Conservation (phyloP, 176 grass and related monocot genomes). For the Leersia perrieri region DNA sequence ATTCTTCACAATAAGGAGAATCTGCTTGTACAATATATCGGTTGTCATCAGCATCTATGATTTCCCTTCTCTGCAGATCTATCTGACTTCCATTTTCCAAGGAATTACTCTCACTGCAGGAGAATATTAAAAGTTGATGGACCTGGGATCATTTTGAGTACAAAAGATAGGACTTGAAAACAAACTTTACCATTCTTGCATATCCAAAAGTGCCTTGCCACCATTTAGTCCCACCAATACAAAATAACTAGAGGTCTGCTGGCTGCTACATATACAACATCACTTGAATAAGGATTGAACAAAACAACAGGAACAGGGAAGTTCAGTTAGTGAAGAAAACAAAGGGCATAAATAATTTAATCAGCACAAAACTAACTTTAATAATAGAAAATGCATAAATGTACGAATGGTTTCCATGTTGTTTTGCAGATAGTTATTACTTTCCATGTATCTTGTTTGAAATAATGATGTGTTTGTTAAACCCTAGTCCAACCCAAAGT, state of each 20-base stretch:
- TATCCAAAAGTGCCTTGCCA: constrained; percentile 23
- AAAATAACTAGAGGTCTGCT: constrained; percentile 60
- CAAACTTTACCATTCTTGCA: constrained; percentile 55
- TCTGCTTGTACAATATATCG: constrained; percentile 21
- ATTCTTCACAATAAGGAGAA: constrained; percentile 32
- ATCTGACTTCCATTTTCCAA: constrained; percentile 35
- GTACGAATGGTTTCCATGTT: constrained; percentile 5
- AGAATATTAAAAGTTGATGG: constrained; percentile 15
- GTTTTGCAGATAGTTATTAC: not conserved
- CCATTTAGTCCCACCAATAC: constrained; percentile 54
- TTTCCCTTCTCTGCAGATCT: constrained; percentile 8
- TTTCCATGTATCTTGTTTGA: not conserved
- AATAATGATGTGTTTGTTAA: not conserved
- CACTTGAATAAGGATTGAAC: constrained; percentile 17
- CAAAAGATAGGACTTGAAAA: constrained; percentile 28
- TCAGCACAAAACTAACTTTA: not conserved
- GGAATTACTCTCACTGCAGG: constrained; percentile 28
- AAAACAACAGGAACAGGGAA: constrained; percentile 10
- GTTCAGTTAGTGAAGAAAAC: not conserved
- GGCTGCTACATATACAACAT: constrained; percentile 49
- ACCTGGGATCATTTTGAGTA: constrained; percentile 28
- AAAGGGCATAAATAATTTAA: constrained; percentile 1
- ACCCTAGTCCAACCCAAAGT: too few relatives aligned
- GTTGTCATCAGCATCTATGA: constrained; percentile 6
- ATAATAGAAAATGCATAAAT: constrained; percentile 13